Base-by-base conservation (phyloP, 345 rosid genomes). In the Murraya koenigii region DNA sequence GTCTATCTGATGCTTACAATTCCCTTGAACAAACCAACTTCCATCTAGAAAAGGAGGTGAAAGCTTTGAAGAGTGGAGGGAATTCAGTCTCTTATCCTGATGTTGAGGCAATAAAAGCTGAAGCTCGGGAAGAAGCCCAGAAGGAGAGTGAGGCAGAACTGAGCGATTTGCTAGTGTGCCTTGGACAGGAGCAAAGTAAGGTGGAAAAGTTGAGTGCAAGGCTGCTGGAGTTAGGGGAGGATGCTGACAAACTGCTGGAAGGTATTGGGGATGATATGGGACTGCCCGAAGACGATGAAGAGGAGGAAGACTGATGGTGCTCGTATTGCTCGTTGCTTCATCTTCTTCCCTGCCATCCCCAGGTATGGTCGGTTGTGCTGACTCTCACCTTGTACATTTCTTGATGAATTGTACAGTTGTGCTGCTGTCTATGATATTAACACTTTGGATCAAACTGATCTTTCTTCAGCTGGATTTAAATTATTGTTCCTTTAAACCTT, bases 171-270 rank as follows among this genome's bases (percentile, higher is more conserved):
- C 89, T 97, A 4, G 99, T 97, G 15, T 97, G 99, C 85, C 93
- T 97, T 0, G 99, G 99, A 1, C 98, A 97, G 83, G 99, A 97
- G 62, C 98, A 94, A 87, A 97, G 97, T 82, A 91, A 86, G 86
- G 99, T 93, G 77, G 99, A 94, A 79, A 94, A 85, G 78, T 87
- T 96, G 82, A 92, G 87, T 15, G 78, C 92, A 11, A 93, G 83
- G 85, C 80, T 97, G 81, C 1, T 78, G 54, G 99, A 97, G 69
- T 79, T 97, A n/a, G 98, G 99, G 19, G 95, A 91, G 83, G 94
- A 94, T 68, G 97, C 90, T 14, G 97, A 91, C 65, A 80, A 82
- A 81, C 85, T 97, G 77, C 92, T 97, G 17, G 97, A 97, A 80
- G 99, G 91, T 39, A 85, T 96, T 8, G 99, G 97, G 10, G 98